A percentile compares a stretch with the other conserved stretches of the same genome.
Conservation (phyloP, 78 protist genomes). For the Polysphondylium violaceum region DNA sequence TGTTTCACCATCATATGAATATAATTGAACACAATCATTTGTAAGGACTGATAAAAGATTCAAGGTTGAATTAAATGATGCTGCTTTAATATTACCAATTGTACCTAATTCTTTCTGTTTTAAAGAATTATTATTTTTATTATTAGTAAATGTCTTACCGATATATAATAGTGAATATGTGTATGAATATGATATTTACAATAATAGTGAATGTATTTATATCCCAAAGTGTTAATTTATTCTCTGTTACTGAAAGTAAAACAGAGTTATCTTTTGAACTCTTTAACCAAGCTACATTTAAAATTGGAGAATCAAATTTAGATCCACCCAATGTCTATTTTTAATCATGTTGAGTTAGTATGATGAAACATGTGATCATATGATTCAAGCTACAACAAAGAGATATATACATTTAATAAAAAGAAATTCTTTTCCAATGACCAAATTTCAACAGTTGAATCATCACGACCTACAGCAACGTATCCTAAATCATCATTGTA, state of each 20-base stretch:
- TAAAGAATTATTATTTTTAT: no score
- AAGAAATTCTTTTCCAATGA: background rate
- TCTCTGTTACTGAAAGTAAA: slow-evolving; percentile 32
- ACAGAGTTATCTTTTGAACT: background rate
- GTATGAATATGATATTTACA: no score
- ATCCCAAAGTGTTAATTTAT: slow-evolving; percentile 49
- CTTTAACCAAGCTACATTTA: slow-evolving; percentile 12
- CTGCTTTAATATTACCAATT: slow-evolving; percentile 11
- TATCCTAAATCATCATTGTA: background rate
- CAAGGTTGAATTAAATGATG: background rate
- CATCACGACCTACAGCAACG: slow-evolving; percentile 53
- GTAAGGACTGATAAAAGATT: slow-evolving; percentile 18
- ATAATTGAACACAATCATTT: slow-evolving; percentile 11
- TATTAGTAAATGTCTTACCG: no score
- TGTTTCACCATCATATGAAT: slow-evolving; percentile 7
- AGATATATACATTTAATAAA: slow-evolving; percentile 11
- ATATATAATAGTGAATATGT: no score
- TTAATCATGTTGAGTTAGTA: background rate
- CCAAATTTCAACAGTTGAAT: slow-evolving; percentile 37
- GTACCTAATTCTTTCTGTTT: slow-evolving; percentile 36
- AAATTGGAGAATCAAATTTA: slow-evolving; percentile 45
- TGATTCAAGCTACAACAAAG: background rate
- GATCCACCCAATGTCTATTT: slow-evolving; percentile 52
- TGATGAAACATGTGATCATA: background rate
- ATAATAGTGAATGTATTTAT: slow-evolving; percentile 7